Evolutionary conservation across 345 rosid genomes (phyloP).

Genomic region (Euclidium syriacum): DNA sequence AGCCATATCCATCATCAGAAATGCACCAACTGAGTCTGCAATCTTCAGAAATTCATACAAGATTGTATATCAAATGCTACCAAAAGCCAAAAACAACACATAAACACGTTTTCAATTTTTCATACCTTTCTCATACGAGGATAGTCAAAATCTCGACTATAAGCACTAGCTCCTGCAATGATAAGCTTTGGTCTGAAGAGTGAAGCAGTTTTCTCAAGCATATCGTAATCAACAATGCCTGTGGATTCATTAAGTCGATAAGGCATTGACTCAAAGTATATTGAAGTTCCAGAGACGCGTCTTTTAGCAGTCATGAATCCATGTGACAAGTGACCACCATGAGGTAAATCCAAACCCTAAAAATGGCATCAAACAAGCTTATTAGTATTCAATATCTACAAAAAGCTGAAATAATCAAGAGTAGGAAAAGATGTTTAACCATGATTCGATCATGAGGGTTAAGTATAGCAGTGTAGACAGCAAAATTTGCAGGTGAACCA

Average conservation of each 20-base stretch:
- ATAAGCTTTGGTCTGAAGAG: constrained; percentile 91
- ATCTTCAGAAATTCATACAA: constrained; percentile 53
- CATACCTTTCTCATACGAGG: constrained; percentile 90
- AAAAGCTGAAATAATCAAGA: background rate
- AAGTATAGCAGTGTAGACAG: constrained; percentile 85
- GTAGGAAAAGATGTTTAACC: constrained; percentile 36
- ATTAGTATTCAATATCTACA: background rate
- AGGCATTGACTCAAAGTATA: constrained; percentile 94
- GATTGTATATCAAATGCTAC: background rate
- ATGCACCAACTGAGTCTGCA: constrained; percentile 87
- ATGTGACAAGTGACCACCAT: constrained; percentile 92
- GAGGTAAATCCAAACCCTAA: constrained; percentile 93
- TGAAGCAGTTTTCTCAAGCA: constrained; percentile 87
- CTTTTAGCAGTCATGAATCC: constrained; percentile 96
- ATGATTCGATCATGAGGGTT: constrained; percentile 88
- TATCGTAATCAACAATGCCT: constrained; percentile 79
- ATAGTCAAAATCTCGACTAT: constrained; percentile 89
- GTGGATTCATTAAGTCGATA: constrained; percentile 88
- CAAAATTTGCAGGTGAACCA: constrained; percentile 97
- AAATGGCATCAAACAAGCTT: constrained; percentile 7
- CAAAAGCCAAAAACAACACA: background rate
- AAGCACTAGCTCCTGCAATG: constrained; percentile 97
- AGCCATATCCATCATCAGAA: constrained; percentile 99
- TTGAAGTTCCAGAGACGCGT: constrained; percentile 89
- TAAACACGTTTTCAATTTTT: background rate